Conservation (phyloP, 345 rosid species). For the Luvunga scandens region DNA sequence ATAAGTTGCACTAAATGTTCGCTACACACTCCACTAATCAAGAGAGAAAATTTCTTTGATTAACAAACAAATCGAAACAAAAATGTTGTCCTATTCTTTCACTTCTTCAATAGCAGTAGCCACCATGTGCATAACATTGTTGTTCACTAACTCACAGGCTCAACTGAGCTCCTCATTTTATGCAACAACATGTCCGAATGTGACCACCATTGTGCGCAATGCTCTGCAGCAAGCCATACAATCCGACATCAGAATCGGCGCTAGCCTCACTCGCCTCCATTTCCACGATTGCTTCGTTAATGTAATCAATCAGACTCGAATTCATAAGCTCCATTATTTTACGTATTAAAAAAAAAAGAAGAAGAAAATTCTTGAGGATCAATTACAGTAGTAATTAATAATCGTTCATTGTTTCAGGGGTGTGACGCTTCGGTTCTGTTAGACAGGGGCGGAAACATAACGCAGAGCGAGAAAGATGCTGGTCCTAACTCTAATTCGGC, state of each 20-base stretch:
- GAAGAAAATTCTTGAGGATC: background rate
- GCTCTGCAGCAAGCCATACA: conserved; percentile 56
- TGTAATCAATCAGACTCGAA: conserved; percentile 21
- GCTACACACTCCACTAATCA: background rate
- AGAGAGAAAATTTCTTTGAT: background rate
- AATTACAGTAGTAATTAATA: background rate
- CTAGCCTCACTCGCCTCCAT: conserved; percentile 79
- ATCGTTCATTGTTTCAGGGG: conserved; percentile 36
- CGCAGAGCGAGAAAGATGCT: conserved; percentile 60
- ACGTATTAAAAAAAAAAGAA: no score
- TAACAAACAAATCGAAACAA: background rate
- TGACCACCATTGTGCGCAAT: conserved; percentile 46
- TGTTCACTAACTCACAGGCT: conserved; percentile 17
- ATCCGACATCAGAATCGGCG: conserved; percentile 61
- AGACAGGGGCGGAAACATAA: conserved; percentile 39
- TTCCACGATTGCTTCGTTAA: conserved; percentile 87
- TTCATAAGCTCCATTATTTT: background rate
- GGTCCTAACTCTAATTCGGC: conserved; percentile 46
- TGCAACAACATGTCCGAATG: conserved; percentile 58
- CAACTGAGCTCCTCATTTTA: conserved; percentile 64
- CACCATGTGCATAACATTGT: background rate
- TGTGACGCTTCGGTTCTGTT: conserved; percentile 71
- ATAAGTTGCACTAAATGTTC: background rate
- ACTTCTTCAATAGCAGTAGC: background rate
- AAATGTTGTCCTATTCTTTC: background rate